Percentiles rank a stretch among this genome's conserved stretches.
Evolutionary conservation across 345 rosid genomes (phyloP).

Genomic region (Euphorbia pulcherrima): DNA sequence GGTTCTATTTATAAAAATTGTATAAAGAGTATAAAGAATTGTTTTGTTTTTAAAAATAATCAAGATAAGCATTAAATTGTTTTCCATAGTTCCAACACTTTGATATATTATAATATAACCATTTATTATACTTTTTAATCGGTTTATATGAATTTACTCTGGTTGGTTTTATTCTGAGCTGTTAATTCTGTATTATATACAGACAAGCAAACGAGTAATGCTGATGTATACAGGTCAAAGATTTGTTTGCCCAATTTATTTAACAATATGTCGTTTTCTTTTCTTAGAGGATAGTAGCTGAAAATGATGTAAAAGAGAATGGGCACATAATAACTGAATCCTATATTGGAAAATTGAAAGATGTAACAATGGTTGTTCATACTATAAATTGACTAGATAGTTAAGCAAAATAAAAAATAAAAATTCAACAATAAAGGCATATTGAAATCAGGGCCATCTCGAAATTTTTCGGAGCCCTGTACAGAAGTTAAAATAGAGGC

Average conservation of each 20-base stretch:
- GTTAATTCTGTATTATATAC: neutral
- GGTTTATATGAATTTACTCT: neutral
- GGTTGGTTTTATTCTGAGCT: slow-evolving; percentile 15
- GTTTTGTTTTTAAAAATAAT: neutral
- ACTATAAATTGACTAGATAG: neutral
- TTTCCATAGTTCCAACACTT: too few relatives aligned
- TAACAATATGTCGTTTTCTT: slow-evolving; percentile 1
- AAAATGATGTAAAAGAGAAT: neutral
- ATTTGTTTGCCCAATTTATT: neutral
- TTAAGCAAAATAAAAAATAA: neutral
- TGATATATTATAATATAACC: too few relatives aligned
- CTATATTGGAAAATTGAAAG: neutral
- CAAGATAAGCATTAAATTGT: neutral
- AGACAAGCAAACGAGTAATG: slow-evolving; percentile 13
- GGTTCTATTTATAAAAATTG: too few relatives aligned
- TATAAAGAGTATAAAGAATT: too few relatives aligned
- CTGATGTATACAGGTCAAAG: too few relatives aligned
- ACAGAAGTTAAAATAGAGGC: too few relatives aligned
- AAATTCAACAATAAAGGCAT: too few relatives aligned
- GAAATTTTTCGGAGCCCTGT: too few relatives aligned
- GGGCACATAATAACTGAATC: neutral
- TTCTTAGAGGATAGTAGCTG: neutral
- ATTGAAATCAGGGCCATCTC: too few relatives aligned
- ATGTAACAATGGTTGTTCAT: neutral
- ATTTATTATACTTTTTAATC: slow-evolving; percentile 28